Conservation (phyloP, 2,329 filamentous ascomycete genomes). For the Calonectria naviculata region DNA sequence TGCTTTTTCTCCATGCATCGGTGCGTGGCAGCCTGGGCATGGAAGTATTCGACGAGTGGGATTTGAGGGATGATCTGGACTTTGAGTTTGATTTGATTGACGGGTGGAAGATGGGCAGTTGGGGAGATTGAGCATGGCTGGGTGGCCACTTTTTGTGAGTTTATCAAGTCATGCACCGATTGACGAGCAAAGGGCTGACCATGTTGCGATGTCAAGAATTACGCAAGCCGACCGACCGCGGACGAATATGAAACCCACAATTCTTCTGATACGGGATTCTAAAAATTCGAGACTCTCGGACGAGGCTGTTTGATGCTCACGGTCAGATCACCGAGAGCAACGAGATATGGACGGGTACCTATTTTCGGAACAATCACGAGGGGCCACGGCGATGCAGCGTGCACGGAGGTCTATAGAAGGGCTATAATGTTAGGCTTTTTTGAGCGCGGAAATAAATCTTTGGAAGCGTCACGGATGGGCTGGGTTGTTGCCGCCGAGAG, state of each 20-base stretch:
- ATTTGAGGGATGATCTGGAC: constrained; percentile 14
- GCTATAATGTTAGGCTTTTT: neutral
- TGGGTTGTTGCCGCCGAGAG: neutral
- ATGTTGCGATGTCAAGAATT: neutral
- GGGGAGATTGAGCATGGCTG: neutral
- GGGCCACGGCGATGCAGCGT: neutral
- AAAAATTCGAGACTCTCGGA: neutral
- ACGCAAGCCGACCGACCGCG: neutral
- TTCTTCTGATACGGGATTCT: neutral
- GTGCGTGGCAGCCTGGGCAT: neutral
- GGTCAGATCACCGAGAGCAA: neutral
- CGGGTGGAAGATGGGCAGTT: constrained; percentile 3
- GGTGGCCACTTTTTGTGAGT: neutral
- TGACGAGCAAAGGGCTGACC: neutral
- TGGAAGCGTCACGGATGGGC: neutral
- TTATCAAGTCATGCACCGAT: neutral
- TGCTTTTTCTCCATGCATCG: neutral
- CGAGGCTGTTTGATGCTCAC: neutral
- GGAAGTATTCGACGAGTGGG: constrained; percentile 18
- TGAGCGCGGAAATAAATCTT: neutral
- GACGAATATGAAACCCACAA: neutral
- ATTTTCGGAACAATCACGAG: neutral
- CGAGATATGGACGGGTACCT: neutral
- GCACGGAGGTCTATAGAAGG: neutral
- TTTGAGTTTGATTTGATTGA: constrained; percentile 19